Percentiles rank a stretch among this genome's conserved stretches.
phyloP scores from a whole-genome alignment of 805 yeast genomes.

The Cyberlindnera bimundalis region DNA sequence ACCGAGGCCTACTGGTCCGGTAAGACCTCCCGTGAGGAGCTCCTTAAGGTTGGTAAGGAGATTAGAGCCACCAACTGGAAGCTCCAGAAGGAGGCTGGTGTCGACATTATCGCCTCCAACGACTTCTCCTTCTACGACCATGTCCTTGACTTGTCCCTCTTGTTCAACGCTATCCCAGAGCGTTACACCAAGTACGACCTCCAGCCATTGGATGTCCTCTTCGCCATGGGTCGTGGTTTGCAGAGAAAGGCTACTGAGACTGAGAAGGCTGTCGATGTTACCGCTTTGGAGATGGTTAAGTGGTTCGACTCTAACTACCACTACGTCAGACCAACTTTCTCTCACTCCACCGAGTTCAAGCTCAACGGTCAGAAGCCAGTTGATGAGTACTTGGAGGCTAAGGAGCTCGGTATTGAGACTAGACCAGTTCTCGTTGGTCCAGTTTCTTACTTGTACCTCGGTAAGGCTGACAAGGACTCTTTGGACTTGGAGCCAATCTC shows the following conservation, averaged over 20 bases:
- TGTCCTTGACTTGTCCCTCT: constrained; percentile 84
- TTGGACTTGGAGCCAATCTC: constrained; percentile 91
- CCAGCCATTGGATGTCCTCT: constrained; percentile 84
- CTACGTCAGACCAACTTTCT: constrained; percentile 98
- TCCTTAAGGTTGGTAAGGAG: constrained; percentile 89
- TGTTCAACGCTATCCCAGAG: constrained; percentile 95
- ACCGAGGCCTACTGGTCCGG: constrained; percentile 99
- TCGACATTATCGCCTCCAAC: constrained; percentile 93
- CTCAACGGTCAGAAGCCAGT: constrained; percentile 95
- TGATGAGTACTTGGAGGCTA: constrained; percentile 96
- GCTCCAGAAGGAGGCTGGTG: constrained; percentile 95
- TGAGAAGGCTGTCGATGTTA: constrained; percentile 89
- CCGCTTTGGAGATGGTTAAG: constrained; percentile 99
- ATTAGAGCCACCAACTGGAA: constrained; percentile 97
- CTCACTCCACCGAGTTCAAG: constrained; percentile 92
- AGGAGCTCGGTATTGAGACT: constrained; percentile 91
- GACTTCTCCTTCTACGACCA: constrained; percentile 99
- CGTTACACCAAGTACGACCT: constrained; percentile 92
- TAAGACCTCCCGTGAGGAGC: constrained; percentile 82
- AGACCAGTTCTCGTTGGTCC: constrained; percentile 98
- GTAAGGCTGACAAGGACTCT: constrained; percentile 98
- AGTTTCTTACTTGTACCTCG: constrained; percentile 88
- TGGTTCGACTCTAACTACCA: constrained; percentile 99
- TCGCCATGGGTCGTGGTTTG: constrained; percentile 99
- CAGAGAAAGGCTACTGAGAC: constrained; percentile 93